Conservation (phyloP, 2,329 filamentous ascomycete species). For the Cadophora sp. region DNA sequence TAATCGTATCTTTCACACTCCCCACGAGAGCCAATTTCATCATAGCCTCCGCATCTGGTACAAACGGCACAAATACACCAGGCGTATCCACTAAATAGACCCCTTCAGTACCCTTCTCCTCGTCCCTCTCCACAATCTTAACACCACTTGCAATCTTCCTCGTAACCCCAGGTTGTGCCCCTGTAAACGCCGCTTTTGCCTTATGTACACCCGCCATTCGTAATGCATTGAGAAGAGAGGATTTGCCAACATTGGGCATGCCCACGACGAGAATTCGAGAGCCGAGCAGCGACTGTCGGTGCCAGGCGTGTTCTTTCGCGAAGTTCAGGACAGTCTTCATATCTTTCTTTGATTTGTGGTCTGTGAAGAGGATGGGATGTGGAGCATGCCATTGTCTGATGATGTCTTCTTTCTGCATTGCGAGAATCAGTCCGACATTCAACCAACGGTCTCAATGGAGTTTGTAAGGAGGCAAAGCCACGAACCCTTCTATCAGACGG, state of each 20-base stretch:
- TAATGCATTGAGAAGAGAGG: slow-evolving; percentile 87
- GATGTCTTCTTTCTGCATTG: slow-evolving; percentile 53
- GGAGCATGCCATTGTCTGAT: slow-evolving; percentile 61
- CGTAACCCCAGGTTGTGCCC: slow-evolving; percentile 88
- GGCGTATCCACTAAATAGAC: slow-evolving; percentile 92
- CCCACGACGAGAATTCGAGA: slow-evolving; percentile 87
- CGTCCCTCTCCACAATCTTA: slow-evolving; percentile 70
- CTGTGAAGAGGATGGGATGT: slow-evolving; percentile 58
- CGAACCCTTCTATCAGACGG: slow-evolving; percentile 51
- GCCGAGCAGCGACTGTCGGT: slow-evolving; percentile 72
- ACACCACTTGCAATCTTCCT: slow-evolving; percentile 84
- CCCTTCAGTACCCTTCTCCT: slow-evolving; percentile 49
- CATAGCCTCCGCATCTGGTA: slow-evolving; percentile 86
- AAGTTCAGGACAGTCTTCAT: slow-evolving; percentile 52
- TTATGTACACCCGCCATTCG: slow-evolving; percentile 69
- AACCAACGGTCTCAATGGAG: neutral
- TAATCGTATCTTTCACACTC: slow-evolving; percentile 87
- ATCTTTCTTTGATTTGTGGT: slow-evolving; percentile 53
- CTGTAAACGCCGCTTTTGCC: slow-evolving; percentile 80
- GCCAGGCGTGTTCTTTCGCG: slow-evolving; percentile 57
- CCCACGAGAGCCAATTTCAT: slow-evolving; percentile 92
- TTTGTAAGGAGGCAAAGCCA: slow-evolving; percentile 3
- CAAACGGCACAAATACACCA: slow-evolving; percentile 93
- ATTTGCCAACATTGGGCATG: slow-evolving; percentile 98
- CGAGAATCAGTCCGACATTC: neutral